Percentiles rank a stretch among this genome's conserved stretches.
phyloP scores from a whole-genome alignment of 805 yeast species.

The Wickerhamomyces chaumierensis region DNA sequence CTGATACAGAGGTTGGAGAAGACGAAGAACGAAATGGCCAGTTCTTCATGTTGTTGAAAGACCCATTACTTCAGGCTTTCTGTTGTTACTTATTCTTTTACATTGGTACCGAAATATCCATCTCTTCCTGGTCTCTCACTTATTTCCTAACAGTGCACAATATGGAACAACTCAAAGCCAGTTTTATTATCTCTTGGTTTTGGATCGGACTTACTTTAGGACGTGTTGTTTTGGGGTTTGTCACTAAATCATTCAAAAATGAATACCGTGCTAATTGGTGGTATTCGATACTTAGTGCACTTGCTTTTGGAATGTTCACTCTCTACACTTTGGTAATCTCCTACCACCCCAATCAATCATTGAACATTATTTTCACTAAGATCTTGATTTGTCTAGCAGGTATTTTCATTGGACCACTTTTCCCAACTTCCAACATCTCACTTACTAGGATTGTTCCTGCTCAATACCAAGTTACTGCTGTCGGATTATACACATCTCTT shows the following conservation, averaged over 20 bases:
- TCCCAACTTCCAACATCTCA: slow-evolving; percentile 62
- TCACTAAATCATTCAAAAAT: slow-evolving; percentile 33
- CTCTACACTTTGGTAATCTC: slow-evolving; percentile 4
- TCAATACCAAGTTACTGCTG: slow-evolving; percentile 48
- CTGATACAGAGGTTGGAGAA: no score
- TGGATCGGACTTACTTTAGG: slow-evolving; percentile 68
- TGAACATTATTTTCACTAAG: slow-evolving; percentile 2
- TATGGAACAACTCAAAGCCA: slow-evolving; percentile 34
- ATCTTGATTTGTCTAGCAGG: slow-evolving; percentile 33
- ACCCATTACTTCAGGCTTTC: slow-evolving; percentile 31
- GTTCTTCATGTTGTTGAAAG: slow-evolving; percentile 13
- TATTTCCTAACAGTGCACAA: slow-evolving; percentile 44
- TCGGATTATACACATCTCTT: slow-evolving; percentile 66
- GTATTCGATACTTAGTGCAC: slow-evolving; percentile 24
- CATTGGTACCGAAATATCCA: slow-evolving; percentile 57
- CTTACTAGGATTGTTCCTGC: slow-evolving; percentile 53
- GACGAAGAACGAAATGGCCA: background rate
- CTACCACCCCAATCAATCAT: slow-evolving; percentile 6
- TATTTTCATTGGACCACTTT: slow-evolving; percentile 54
- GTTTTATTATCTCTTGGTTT: slow-evolving; percentile 57
- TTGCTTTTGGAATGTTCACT: slow-evolving; percentile 16
- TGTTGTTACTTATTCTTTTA: slow-evolving; percentile 48
- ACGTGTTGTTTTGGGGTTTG: slow-evolving; percentile 44
- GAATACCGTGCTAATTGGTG: slow-evolving; percentile 28
- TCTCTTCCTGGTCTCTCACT: slow-evolving; percentile 65